phyloP scores from a whole-genome alignment of 768 basidiomycete species.

The Vishniacozyma victoriae region DNA sequence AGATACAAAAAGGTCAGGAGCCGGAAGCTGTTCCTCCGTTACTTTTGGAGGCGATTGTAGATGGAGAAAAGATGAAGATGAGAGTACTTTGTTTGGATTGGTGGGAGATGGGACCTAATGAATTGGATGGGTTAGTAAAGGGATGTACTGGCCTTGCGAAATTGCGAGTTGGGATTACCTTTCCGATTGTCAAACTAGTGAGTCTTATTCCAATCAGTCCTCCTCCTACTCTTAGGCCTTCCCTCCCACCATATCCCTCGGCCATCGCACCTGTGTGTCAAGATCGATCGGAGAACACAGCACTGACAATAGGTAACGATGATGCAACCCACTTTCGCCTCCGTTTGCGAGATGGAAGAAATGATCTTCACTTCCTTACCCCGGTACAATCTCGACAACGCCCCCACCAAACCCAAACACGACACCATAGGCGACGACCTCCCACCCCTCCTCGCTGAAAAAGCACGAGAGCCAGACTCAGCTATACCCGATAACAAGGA shows the following conservation, averaged over 20 bases:
- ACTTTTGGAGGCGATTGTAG: constrained; percentile 3
- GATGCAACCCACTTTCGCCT: background rate
- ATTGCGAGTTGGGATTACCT: constrained; percentile 2
- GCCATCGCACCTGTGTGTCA: too few relatives aligned
- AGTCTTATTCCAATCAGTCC: background rate
- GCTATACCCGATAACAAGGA: constrained; percentile 14
- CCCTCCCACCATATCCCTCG: background rate
- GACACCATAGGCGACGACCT: background rate
- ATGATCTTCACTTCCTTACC: background rate
- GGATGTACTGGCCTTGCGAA: background rate
- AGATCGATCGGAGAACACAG: too few relatives aligned
- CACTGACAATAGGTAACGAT: too few relatives aligned
- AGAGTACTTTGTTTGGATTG: constrained; percentile 11
- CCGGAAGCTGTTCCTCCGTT: background rate
- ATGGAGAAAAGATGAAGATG: background rate
- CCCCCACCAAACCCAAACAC: background rate
- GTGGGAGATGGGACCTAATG: constrained; percentile 10
- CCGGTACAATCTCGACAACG: background rate
- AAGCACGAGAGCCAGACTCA: background rate
- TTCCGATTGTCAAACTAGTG: constrained; percentile 1
- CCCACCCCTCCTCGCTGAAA: background rate
- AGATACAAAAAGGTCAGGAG: too few relatives aligned
- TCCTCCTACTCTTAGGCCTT: background rate
- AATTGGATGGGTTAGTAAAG: constrained; percentile 3
- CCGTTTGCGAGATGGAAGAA: background rate